Conservation (phyloP, 2,329 filamentous ascomycete species). For the Scopulariopsis brevicaulis region DNA sequence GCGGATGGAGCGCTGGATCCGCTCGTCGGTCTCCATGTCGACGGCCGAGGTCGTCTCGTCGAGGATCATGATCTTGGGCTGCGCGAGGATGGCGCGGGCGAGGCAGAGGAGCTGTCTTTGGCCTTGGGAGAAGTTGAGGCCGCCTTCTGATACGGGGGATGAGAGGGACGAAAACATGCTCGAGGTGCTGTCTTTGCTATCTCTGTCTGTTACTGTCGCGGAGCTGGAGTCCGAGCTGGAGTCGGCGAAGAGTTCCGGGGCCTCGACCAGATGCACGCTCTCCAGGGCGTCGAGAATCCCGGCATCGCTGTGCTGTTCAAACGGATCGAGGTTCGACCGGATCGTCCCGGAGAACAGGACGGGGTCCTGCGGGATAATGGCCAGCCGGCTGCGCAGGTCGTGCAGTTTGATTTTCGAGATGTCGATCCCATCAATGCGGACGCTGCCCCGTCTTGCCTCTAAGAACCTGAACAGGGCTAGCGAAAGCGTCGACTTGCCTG, state of each 20-base stretch:
- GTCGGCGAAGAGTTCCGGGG: too few relatives aligned
- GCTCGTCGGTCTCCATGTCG: constrained; percentile 29
- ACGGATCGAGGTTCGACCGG: constrained; percentile 58
- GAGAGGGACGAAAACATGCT: constrained; percentile 41
- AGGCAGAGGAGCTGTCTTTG: constrained; percentile 37
- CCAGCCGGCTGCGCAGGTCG: constrained; percentile 46
- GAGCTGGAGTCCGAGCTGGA: too few relatives aligned
- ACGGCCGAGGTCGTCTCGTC: constrained; percentile 41
- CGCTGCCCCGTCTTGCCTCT: constrained; percentile 40
- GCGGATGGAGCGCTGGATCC: constrained; percentile 33
- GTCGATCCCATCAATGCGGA: constrained; percentile 47
- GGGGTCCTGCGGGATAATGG: constrained; percentile 54
- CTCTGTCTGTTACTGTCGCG: too few relatives aligned
- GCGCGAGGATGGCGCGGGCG: constrained; percentile 22
- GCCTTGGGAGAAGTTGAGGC: constrained; percentile 35
- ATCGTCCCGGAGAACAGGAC: constrained; percentile 44
- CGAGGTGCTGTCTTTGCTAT: constrained; percentile 53
- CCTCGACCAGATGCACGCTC: constrained; percentile 48
- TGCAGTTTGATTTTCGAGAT: constrained; percentile 46
- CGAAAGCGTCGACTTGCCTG: constrained; percentile 50
- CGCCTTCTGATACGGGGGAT: constrained; percentile 34
- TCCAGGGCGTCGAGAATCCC: constrained; percentile 51
- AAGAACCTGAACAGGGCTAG: constrained; percentile 51
- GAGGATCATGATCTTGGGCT: constrained; percentile 19
- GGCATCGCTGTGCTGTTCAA: constrained; percentile 52